Conservation (phyloP, 768 basidiomycete species). For the Naganishia vishniacii region DNA sequence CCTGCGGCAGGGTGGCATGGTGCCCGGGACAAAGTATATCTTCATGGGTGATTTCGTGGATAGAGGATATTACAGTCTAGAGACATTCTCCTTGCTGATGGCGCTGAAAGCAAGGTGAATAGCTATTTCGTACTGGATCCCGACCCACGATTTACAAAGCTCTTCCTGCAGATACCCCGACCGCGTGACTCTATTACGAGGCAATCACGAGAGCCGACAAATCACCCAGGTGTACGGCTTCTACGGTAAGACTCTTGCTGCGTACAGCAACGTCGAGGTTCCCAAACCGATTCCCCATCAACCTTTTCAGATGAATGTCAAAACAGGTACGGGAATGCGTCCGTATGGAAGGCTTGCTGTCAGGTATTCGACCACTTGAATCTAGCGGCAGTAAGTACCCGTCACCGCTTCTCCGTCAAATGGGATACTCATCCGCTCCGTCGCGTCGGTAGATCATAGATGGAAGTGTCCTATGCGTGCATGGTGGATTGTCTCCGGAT, state of each 20-base stretch:
- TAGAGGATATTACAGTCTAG: constrained; percentile 97
- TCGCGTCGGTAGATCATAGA: constrained; percentile 70
- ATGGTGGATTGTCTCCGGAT: constrained; percentile 92
- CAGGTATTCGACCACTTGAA: constrained; percentile 93
- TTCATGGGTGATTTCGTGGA: constrained; percentile 99
- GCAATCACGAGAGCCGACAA: constrained; percentile 98
- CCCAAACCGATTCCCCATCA: neutral
- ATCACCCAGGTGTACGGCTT: constrained; percentile 99
- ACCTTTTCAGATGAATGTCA: constrained; percentile 73
- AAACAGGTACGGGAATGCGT: constrained; percentile 91
- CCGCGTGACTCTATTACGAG: constrained; percentile 92
- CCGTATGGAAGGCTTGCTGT: constrained; percentile 96
- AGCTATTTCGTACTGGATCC: neutral
- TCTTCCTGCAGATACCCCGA: constrained; percentile 82
- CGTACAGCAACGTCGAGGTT: neutral
- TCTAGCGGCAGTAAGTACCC: constrained; percentile 71
- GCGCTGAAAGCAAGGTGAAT: constrained; percentile 66
- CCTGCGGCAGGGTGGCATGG: constrained; percentile 96
- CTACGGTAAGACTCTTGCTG: constrained; percentile 61
- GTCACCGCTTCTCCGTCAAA: neutral
- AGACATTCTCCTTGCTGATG: constrained; percentile 94
- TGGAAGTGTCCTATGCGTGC: constrained; percentile 83
- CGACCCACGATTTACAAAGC: neutral
- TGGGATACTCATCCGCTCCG: neutral
- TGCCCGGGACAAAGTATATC: constrained; percentile 97